Evolutionary conservation across 805 yeast species (phyloP).

Genomic region (Ogataea neopini): DNA sequence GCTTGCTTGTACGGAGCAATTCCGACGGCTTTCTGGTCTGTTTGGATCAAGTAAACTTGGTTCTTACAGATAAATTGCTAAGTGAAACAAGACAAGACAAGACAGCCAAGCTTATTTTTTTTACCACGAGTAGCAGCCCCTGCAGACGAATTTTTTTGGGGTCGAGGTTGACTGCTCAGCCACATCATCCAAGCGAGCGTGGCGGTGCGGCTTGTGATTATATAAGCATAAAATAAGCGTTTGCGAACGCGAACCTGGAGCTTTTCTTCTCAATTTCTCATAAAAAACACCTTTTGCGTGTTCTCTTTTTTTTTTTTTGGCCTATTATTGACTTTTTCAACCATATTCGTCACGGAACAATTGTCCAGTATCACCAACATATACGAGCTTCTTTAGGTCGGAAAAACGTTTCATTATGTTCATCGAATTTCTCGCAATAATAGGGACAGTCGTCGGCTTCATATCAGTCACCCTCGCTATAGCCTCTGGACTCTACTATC

Average conservation of each 20-base stretch:
- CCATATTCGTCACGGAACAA: too few relatives aligned
- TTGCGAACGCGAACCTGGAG: background rate
- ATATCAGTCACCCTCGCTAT: slow-evolving; percentile 55
- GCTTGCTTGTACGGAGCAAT: background rate
- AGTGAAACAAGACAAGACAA: slow-evolving; percentile 2
- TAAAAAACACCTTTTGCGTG: slow-evolving; percentile 1
- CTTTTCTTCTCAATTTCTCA: background rate
- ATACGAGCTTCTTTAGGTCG: too few relatives aligned
- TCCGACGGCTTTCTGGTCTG: background rate
- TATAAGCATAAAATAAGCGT: background rate
- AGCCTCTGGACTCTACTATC: slow-evolving; percentile 91
- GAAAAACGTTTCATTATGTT: slow-evolving; percentile 43
- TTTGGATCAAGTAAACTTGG: background rate
- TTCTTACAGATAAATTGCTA: background rate
- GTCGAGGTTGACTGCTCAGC: background rate
- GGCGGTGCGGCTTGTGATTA: background rate
- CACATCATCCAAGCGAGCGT: background rate
- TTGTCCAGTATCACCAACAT: too few relatives aligned
- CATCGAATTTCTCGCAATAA: slow-evolving; percentile 55
- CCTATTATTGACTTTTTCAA: too few relatives aligned
- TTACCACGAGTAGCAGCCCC: background rate
- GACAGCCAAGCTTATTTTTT: background rate
- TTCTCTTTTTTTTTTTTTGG: background rate
- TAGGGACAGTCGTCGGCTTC: slow-evolving; percentile 65
- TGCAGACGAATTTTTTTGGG: background rate